phyloP scores from a whole-genome alignment of 495 filamentous ascomycete species.

The Xylaria sp. region DNA sequence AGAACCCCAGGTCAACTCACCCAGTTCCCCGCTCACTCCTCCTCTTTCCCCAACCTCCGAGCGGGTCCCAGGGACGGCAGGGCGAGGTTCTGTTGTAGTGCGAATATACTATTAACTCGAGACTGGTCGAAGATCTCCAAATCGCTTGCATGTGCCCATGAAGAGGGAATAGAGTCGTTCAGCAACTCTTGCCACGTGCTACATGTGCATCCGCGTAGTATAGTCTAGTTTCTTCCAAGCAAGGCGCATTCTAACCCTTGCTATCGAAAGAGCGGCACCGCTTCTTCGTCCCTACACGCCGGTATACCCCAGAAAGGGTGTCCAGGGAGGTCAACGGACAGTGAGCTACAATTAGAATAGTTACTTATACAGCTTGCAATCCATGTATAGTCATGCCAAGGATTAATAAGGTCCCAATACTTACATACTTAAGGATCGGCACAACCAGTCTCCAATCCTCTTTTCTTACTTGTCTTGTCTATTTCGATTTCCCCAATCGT shows the following conservation, averaged over 20 bases:
- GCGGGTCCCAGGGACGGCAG: not conserved
- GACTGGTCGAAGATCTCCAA: not conserved
- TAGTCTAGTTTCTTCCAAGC: not conserved
- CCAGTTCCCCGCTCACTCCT: slow-evolving; percentile 23
- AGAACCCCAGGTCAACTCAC: not conserved
- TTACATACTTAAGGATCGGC: slow-evolving; percentile 3
- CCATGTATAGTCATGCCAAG: not conserved
- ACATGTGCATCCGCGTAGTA: not conserved
- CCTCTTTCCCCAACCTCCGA: slow-evolving; percentile 2
- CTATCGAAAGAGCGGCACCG: slow-evolving; percentile 1
- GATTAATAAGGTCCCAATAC: not conserved
- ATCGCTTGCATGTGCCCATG: slow-evolving; percentile 8
- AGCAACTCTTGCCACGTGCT: slow-evolving; percentile 15
- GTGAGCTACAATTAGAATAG: slow-evolving; percentile 8
- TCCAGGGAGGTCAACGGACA: not conserved
- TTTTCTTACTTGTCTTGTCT: not conserved
- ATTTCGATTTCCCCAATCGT: not conserved
- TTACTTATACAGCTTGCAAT: not conserved
- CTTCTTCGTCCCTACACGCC: not conserved
- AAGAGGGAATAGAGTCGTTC: not conserved
- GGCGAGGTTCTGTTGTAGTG: not conserved
- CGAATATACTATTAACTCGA: not conserved
- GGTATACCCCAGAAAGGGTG: slow-evolving; percentile 1
- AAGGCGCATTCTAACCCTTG: slow-evolving; percentile 15
- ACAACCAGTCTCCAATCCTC: not conserved